phyloP scores from a whole-genome alignment of 805 yeast genomes.

The Sugiyamaella marilandica region DNA sequence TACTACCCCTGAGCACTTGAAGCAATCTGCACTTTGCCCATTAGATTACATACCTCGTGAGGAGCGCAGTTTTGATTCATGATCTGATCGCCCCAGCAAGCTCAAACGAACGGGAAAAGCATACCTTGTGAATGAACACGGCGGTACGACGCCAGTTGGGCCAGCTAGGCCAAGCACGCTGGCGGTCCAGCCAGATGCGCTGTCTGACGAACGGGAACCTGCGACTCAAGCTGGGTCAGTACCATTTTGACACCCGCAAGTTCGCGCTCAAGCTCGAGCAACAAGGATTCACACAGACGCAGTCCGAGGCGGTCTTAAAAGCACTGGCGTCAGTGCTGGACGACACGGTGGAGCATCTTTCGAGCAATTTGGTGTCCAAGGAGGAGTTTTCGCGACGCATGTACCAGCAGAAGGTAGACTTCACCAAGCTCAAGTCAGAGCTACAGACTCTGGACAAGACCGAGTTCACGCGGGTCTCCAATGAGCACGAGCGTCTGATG shows the following conservation, averaged over 20 bases:
- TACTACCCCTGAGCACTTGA: too few relatives aligned
- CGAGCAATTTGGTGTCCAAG: slow-evolving; percentile 75
- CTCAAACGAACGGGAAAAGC: too few relatives aligned
- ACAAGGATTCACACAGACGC: slow-evolving; percentile 69
- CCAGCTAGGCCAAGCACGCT: background rate
- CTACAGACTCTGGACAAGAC: slow-evolving; percentile 80
- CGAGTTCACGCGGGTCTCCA: slow-evolving; percentile 74
- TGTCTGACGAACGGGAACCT: background rate
- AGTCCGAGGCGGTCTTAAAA: slow-evolving; percentile 73
- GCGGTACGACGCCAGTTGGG: background rate
- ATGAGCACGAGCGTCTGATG: slow-evolving; percentile 80
- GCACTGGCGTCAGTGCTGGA: slow-evolving; percentile 70
- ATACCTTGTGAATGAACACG: background rate
- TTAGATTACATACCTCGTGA: too few relatives aligned
- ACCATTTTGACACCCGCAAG: slow-evolving; percentile 68
- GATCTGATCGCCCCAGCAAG: too few relatives aligned
- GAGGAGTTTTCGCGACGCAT: slow-evolving; percentile 79
- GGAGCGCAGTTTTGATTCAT: too few relatives aligned
- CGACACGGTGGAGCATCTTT: slow-evolving; percentile 72
- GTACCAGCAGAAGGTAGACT: slow-evolving; percentile 94
- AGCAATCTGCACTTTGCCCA: too few relatives aligned
- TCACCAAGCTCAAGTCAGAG: slow-evolving; percentile 90
- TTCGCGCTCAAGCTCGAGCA: slow-evolving; percentile 62
- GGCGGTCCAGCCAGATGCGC: background rate
- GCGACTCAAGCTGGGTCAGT: slow-evolving; percentile 17